phyloP scores from a whole-genome alignment of 352 stramenopile species.

The Pythium scleroteichum region DNA sequence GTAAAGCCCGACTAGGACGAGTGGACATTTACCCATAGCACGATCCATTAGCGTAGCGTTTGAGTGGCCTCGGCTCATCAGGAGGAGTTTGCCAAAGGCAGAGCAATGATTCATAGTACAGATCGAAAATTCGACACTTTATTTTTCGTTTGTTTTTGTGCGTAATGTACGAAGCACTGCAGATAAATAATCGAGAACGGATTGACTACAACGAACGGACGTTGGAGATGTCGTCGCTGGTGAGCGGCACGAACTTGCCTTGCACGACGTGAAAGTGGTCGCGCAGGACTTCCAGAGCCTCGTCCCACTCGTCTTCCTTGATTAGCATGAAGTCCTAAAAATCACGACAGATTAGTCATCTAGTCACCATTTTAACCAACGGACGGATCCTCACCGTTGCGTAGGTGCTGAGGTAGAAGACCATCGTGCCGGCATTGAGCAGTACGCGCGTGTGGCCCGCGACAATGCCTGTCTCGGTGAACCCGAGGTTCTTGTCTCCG shows the following conservation, averaged over 20 bases:
- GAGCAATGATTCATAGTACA: too few relatives aligned
- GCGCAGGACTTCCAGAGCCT: conserved; percentile 46
- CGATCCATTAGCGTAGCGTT: conserved; percentile 7
- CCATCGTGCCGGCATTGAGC: conserved; percentile 53
- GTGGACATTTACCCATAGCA: background rate
- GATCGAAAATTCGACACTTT: too few relatives aligned
- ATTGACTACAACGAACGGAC: background rate
- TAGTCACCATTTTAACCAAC: too few relatives aligned
- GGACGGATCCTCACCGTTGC: conserved; percentile 37
- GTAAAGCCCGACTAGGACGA: conserved; percentile 29
- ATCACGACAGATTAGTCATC: too few relatives aligned
- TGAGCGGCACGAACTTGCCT: conserved; percentile 43
- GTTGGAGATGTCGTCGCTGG: conserved; percentile 1
- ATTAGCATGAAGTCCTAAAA: conserved; percentile 65
- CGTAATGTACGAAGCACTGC: too few relatives aligned
- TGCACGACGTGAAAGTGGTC: conserved; percentile 47
- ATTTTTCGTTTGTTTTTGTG: conserved; percentile 4
- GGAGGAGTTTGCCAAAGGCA: too few relatives aligned
- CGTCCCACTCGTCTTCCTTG: conserved; percentile 70
- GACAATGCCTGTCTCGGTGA: conserved; percentile 62
- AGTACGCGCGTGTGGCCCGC: conserved; percentile 64
- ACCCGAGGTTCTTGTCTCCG: conserved; percentile 58
- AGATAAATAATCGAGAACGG: conserved; percentile 13
- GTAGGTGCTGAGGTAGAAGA: conserved; percentile 75
- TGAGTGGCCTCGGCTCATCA: too few relatives aligned